These are phyloP conservation scores for Ustilago xerochloae DNA, from an alignment of 1,284 basidiomycete genomes.

Conservation along the genomic window DNA sequence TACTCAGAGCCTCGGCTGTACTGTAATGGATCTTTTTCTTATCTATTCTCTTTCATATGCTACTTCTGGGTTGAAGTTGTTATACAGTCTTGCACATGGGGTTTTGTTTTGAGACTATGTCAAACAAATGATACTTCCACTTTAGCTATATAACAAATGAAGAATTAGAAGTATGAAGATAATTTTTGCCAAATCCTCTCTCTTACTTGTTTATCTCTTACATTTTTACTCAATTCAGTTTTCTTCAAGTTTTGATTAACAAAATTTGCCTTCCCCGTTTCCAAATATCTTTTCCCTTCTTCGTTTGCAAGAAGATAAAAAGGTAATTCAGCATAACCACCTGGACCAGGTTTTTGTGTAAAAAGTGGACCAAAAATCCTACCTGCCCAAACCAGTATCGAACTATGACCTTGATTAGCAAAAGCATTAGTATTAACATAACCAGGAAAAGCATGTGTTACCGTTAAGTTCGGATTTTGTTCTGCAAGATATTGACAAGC, in stretches of 20 bases:
- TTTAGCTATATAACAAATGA: not conserved
- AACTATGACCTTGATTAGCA: conserved; percentile 62
- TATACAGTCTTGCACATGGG: not conserved
- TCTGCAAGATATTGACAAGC: conserved; percentile 32
- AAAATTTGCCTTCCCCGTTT: conserved; percentile 44
- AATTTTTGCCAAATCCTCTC: conserved; percentile 31
- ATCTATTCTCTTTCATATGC: not conserved
- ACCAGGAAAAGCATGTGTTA: conserved; percentile 62
- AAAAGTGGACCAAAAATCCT: conserved; percentile 43
- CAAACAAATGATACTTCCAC: too few relatives aligned
- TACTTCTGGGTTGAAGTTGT: not conserved
- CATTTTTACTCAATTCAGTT: conserved; percentile 27
- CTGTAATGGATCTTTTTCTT: conserved; percentile 1
- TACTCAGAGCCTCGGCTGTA: conserved; percentile 9
- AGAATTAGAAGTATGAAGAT: conserved; percentile 21
- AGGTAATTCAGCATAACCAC: conserved; percentile 54
- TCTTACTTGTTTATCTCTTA: conserved; percentile 13
- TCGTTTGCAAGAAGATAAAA: conserved; percentile 53
- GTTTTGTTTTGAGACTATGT: not conserved
- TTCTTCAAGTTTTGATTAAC: conserved; percentile 35
- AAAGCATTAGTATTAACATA: conserved; percentile 60
- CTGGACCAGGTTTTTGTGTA: conserved; percentile 30
- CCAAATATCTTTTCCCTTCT: conserved; percentile 43
- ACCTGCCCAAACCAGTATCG: conserved; percentile 52
- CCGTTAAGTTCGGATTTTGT: conserved; percentile 47